phyloP scores from a whole-genome alignment of 257 asterid genomes.

The Nicotiana paniculata region DNA sequence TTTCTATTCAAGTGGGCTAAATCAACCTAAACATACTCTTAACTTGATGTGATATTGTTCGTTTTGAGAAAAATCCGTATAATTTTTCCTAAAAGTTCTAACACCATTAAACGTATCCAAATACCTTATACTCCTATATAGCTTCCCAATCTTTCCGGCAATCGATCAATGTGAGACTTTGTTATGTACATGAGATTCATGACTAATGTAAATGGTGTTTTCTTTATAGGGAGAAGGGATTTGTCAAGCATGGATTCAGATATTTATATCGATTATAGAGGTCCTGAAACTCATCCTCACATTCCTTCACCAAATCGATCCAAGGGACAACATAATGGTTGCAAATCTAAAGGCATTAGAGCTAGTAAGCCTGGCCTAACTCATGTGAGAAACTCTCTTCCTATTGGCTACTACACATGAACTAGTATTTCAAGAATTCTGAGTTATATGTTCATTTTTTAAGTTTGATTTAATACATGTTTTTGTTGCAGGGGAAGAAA shows the following conservation, averaged over 20 bases:
- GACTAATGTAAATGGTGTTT: neutral
- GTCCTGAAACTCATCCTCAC: conserved; percentile 43
- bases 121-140: neutral
- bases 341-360: conserved; percentile 14
- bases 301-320: conserved; percentile 36
- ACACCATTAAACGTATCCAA: neutral
- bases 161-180: neutral
- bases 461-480: neutral
- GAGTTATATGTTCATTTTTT: neutral
- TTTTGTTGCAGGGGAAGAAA: conserved; percentile 1
- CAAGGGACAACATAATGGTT: conserved; percentile 19
- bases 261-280: conserved; percentile 39
- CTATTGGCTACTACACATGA: neutral
- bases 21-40: no score
- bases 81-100: no score
- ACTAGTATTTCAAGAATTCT: neutral
- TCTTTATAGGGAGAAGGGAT: conserved; percentile 21
- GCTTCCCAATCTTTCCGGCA: neutral
- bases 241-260: conserved; percentile 19
- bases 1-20: neutral
- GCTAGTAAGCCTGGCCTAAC: conserved; percentile 5
- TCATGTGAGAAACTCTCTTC: conserved; percentile 17
- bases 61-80: no score
- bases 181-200: neutral
- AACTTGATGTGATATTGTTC: no score